These are phyloP conservation scores for Juglanconis sp. DNA, from an alignment of 2,329 filamentous ascomycete genomes.

Conservation along the genomic window DNA sequence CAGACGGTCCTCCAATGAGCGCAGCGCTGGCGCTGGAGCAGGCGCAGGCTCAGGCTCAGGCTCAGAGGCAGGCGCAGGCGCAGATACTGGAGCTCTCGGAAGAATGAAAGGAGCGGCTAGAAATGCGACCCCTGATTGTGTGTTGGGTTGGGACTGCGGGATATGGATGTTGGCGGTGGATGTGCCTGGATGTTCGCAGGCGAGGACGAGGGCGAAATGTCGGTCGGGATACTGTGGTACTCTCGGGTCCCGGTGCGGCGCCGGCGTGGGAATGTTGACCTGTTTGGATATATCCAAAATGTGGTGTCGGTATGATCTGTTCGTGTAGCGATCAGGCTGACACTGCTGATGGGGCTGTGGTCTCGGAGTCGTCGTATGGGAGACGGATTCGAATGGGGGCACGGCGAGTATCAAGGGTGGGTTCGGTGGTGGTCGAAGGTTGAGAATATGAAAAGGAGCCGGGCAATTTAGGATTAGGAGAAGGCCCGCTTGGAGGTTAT, in stretches of 20 bases:
- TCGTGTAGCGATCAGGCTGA: no score
- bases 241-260: neutral
- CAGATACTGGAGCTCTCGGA: neutral
- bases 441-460: constrained; percentile 13
- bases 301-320: no score
- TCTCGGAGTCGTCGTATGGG: neutral
- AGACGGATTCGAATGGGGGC: neutral
- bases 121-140: neutral
- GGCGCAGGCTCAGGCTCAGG: neutral
- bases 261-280: no score
- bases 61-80: neutral
- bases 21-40: neutral
- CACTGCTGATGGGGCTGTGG: neutral
- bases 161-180: neutral
- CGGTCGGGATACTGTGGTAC: neutral
- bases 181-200: neutral
- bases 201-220: neutral
- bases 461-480: constrained; percentile 12
- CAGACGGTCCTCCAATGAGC: neutral
- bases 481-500: constrained; percentile 13
- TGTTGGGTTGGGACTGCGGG: neutral
- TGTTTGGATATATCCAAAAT: no score
- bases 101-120: neutral
- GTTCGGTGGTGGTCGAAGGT: no score
- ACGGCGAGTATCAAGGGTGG: no score